A percentile compares a stretch with the other conserved stretches of the same genome.
phyloP scores from a whole-genome alignment of 2,329 filamentous ascomycete species.

The Xylaria sp. region DNA sequence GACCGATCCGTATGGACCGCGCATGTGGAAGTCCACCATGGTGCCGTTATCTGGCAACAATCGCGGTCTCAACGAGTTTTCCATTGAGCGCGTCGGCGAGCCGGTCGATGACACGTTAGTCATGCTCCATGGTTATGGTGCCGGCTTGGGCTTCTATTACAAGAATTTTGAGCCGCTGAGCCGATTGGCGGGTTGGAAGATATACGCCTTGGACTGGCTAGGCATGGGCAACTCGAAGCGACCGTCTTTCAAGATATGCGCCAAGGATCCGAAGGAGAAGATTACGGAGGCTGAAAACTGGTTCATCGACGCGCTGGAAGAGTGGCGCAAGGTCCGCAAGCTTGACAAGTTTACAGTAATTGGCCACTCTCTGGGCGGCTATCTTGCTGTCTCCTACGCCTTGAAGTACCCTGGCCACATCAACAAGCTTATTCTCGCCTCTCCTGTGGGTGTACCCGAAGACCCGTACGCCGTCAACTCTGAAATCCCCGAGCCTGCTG shows the following conservation, averaged over 20 bases:
- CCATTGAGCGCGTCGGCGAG: conserved; percentile 77
- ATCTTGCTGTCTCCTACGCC: conserved; percentile 90
- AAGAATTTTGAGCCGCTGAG: conserved; percentile 92
- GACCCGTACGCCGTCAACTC: conserved; percentile 84
- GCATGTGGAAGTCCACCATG: conserved; percentile 80
- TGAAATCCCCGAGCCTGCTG: conserved; percentile 69
- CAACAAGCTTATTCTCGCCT: conserved; percentile 94
- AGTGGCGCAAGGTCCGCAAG: conserved; percentile 84
- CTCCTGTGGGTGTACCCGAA: conserved; percentile 89
- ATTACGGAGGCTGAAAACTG: conserved; percentile 87
- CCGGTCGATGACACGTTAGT: conserved; percentile 79
- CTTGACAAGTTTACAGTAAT: conserved; percentile 91
- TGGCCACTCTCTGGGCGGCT: conserved; percentile 89
- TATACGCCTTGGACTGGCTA: conserved; percentile 91
- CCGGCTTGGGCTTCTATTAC: conserved; percentile 95
- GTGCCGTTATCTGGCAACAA: conserved; percentile 80
- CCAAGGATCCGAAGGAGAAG: conserved; percentile 73
- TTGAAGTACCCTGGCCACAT: conserved; percentile 91
- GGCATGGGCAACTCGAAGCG: conserved; percentile 89
- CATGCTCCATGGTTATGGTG: conserved; percentile 95
- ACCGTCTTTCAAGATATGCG: conserved; percentile 76
- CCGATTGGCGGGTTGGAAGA: conserved; percentile 71
- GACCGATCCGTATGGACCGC: conserved; percentile 75
- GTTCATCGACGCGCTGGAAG: conserved; percentile 94
- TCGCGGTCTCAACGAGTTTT: conserved; percentile 86